Evolutionary conservation across 371 early-diverging fungal genomes (phyloP).

Genomic region (Mucor piriformis): DNA sequence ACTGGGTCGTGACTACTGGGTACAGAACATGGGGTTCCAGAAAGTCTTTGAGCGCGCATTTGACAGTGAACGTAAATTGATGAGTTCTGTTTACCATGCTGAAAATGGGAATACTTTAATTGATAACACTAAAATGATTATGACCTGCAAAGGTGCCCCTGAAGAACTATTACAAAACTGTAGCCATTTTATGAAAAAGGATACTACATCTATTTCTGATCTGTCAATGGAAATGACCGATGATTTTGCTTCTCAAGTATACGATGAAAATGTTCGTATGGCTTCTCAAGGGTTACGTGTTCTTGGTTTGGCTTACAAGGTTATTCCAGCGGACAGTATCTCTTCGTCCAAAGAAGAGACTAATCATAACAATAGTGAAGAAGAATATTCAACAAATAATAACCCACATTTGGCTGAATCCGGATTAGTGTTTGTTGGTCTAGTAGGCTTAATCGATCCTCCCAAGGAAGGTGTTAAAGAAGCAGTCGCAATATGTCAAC

Average conservation of each 20-base stretch:
- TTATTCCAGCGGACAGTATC: slow-evolving; percentile 33
- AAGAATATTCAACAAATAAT: slow-evolving; percentile 1
- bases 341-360: not conserved
- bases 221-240: slow-evolving; percentile 53
- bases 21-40: slow-evolving; percentile 25
- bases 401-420: slow-evolving; percentile 59
- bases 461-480: slow-evolving; percentile 77
- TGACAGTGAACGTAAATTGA: slow-evolving; percentile 88
- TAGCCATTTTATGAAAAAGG: slow-evolving; percentile 43
- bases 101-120: slow-evolving; percentile 7
- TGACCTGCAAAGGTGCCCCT: slow-evolving; percentile 90
- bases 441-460: slow-evolving; percentile 93
- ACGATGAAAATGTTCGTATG: slow-evolving; percentile 76
- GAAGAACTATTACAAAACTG: slow-evolving; percentile 81
- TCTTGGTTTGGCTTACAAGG: slow-evolving; percentile 48
- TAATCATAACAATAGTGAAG: slow-evolving; percentile 2
- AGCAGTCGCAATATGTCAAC: slow-evolving; percentile 83
- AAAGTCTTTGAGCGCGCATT: slow-evolving; percentile 64
- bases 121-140: slow-evolving; percentile 25
- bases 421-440: slow-evolving; percentile 80
- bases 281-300: slow-evolving; percentile 81
- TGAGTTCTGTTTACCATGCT: slow-evolving; percentile 72
- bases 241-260: slow-evolving; percentile 66
- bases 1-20: slow-evolving; percentile 37
- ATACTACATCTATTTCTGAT: slow-evolving; percentile 17